Evolutionary conservation across 768 basidiomycete genomes (phyloP), one percentile per base, ranked within the genome.

Genomic region (Daedaleopsis nitida): DNA sequence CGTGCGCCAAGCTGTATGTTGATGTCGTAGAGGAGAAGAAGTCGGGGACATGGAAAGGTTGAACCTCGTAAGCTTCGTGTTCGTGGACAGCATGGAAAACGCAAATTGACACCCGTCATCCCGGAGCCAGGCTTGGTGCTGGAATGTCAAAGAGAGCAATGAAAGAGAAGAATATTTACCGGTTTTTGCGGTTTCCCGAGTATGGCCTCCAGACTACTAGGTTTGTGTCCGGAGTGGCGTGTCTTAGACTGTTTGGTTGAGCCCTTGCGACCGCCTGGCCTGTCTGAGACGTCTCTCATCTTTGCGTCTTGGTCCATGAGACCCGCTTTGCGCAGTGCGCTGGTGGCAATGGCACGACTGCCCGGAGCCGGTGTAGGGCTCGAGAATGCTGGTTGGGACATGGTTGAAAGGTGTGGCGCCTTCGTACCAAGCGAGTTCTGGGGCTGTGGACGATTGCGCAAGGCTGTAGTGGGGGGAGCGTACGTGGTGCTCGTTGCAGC

Each of bases 231-330:
- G 63, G 86, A 80, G 71, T 89, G 86, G 6, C 82, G 76, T 27
- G 86, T 81, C 14, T 35, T 47, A 24, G 54, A 43, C n/a, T 56
- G 58, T 76, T 88, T 90, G 16, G 79, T 76, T n/a, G 79, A 67
- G 48, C 84, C 83, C 72, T 92, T 92, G 69, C 89, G 83, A 23
- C 89, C 89, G 52, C 88, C 88, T 6, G 87, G 88, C 66, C 79
- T 88, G 75, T 86, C 84, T 10, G 82, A 78, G 47, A 78, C 76
- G 68, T 92, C 90, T 63, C 85, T 83, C 91, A 92, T 92, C 66
- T 78, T 82, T 59, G 86, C 78, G 72, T 92, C 91, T n/a, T 63
- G 57, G 80, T 91, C 89, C 63, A 91, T 87, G 70, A 92, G 85
- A 44, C 90, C 91, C 3, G 88, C 89, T 39, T 75, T 84, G 60